Base-by-base conservation (phyloP, 352 stramenopile genomes). In the Pythium utonaiense region DNA sequence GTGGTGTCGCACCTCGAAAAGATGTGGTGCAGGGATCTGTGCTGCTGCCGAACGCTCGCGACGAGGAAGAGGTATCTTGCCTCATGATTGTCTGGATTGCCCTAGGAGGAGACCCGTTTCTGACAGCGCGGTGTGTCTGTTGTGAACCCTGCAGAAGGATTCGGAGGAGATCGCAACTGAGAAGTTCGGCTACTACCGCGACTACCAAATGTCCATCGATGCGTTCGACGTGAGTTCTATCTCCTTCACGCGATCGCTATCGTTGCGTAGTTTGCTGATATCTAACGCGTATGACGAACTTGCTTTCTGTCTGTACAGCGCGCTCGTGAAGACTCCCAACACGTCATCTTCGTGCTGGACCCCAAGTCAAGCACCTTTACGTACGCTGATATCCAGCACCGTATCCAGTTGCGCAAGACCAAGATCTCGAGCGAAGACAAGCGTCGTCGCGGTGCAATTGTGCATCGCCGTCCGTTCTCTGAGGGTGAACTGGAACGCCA, bases 171-270 rank as follows among this genome's bases (percentile, higher is more conserved):
- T 56, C 12, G 42, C 61, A 14, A 71, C 60, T 21, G 83, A 94
- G 54, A 94, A 91, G 67, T 94, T 92, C 54, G 80, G 75, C 2
- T 94, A 86, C 58, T 88, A 86, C 48, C 81, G 85, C 60, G 85
- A 94, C 53, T 94, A 94, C 57, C 74, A 88, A 52, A 73, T 92
- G 66, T 76, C 80, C 28, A 75, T 90, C 48, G 73, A 90, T 27
- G 70, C 69, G 22, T 76, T 92, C 24, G 80, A 67, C 50, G 82
- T 92, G 77, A 60, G 82, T 85, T 38, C 25, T 3, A 9, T 33
- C 50, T 33, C n/a, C n/a, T n/a, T n/a, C n/a, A n/a, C n/a, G n/a
- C n/a, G n/a, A n/a, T n/a, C n/a, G n/a, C n/a, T 42, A 6, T 6
- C 25, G 19, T 41, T 34, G 2, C n/a, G n/a, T n/a, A n/a, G n/a